Base-by-base conservation (phyloP, 768 basidiomycete species). In the Flagelloscypha sp. region DNA sequence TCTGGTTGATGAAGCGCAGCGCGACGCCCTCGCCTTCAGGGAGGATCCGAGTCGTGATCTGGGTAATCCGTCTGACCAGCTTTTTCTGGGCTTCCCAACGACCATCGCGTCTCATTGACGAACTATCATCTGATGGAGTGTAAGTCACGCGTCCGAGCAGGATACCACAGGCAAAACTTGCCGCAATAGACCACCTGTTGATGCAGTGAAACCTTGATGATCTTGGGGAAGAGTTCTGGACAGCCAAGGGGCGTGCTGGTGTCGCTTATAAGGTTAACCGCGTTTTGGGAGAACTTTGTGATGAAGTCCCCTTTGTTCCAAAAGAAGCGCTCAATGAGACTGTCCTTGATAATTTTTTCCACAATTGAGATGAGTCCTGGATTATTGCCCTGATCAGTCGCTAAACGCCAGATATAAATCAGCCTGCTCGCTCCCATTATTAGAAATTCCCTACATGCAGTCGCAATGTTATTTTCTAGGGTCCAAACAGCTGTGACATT, bases 181-280 rank as follows among this genome's bases (percentile, higher is more conserved):
- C 40, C 40, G 35, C 40, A 41, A 23, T 41, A 41, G 35, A 41
- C 37, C 24, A 41, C 35, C 27, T 41, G 40, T 27, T 41, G 40
- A 36, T 41, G 40, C 30, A 41, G 34, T 24, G 40, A 33, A 13
- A 41, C 40, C 35, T 36, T 36, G 24, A 36, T 36, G 25, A 32
- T 41, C 30, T 41, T 41, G 16, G 29, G 40, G 18, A 41, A 32
- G 19, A 41, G 17, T 20, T 41, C 21, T 15, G 33, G 30, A 20
- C 37, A 25, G 12, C 40, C 40, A 27, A 41, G 35, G 20, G 40
- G 30, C 30, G 40, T 41, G 35, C 30, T 36, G 16, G 30, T n/a
- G 31, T 41, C 40, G 20, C 34, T 15, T 32, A 36, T 12, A 24
- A 41, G 27, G 16, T 31, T 36, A 25, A 27, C 30, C 30, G 35